phyloP scores from a whole-genome alignment of 768 basidiomycete genomes.

The Hypsizygus marmoreus region DNA sequence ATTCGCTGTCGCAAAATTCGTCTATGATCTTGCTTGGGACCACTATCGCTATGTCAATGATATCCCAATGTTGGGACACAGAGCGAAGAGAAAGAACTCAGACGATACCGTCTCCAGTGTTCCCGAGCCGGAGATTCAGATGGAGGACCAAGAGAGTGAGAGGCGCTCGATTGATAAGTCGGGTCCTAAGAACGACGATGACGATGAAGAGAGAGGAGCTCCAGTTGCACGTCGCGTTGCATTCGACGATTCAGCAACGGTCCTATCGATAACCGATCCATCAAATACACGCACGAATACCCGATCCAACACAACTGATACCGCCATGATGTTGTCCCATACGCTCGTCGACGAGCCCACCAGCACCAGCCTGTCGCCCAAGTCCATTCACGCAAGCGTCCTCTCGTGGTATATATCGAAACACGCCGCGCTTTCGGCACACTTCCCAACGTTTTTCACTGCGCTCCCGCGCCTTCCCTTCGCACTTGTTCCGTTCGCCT shows the following conservation, averaged over 20 bases:
- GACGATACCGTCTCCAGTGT: not conserved
- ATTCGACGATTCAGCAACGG: constrained; percentile 3
- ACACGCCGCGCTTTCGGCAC: constrained; percentile 24
- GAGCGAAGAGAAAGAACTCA: constrained; percentile 19
- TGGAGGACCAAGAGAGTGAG: not conserved
- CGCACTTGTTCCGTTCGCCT: constrained; percentile 85
- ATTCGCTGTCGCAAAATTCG: constrained; percentile 71
- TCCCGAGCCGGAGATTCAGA: not conserved
- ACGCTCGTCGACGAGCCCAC: constrained; percentile 8
- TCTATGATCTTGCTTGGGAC: constrained; percentile 67
- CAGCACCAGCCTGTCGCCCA: not conserved
- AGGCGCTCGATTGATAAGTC: too few relatives aligned
- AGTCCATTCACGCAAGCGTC: constrained; percentile 8
- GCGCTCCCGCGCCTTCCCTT: constrained; percentile 74
- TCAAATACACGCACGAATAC: constrained; percentile 13
- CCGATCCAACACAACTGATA: constrained; percentile 13
- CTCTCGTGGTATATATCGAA: constrained; percentile 3
- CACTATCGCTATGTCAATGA: constrained; percentile 43
- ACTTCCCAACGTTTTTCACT: constrained; percentile 73
- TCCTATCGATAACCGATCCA: constrained; percentile 1
- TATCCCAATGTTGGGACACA: constrained; percentile 22
- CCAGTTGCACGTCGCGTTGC: not conserved
- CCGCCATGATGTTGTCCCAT: not conserved
- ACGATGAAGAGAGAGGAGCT: not conserved
- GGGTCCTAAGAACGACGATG: too few relatives aligned